These are phyloP conservation scores for Withania somnifera DNA, from an alignment of 305 asterid species.

Conservation along the genomic window DNA sequence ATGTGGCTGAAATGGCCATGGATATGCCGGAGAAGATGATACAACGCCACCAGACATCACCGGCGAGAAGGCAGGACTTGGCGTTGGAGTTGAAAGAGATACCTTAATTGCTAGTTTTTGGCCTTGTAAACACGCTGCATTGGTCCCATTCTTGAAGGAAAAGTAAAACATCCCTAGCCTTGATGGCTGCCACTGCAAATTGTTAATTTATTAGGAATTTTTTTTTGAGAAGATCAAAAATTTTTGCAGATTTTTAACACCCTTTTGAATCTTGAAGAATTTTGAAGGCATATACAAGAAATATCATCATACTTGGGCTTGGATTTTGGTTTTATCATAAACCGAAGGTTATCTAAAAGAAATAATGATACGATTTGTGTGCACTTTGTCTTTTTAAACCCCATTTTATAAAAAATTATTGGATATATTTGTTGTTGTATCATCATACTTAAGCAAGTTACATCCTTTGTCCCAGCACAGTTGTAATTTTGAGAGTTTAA, in stretches of 20 bases:
- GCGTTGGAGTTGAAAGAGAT: conserved; percentile 6
- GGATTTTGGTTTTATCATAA: too few species aligned
- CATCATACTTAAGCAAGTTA: too few species aligned
- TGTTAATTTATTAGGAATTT: neutral
- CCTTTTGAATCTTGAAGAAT: neutral
- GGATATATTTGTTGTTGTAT: too few species aligned
- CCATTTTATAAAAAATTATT: too few species aligned
- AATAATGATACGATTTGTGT: too few species aligned
- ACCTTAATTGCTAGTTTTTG: conserved; percentile 62
- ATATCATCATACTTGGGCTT: too few species aligned
- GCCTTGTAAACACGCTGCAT: conserved; percentile 42
- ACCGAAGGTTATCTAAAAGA: too few species aligned
- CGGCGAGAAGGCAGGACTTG: conserved; percentile 12
- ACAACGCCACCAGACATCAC: conserved; percentile 34
- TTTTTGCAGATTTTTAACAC: neutral
- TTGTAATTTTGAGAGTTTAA: too few species aligned
- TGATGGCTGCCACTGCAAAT: conserved; percentile 73
- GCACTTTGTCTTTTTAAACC: too few species aligned
- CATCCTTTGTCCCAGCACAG: too few species aligned
- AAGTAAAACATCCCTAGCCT: conserved; percentile 75
- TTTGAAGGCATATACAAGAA: neutral
- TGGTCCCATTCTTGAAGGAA: conserved; percentile 67
- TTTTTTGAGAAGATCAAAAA: neutral
- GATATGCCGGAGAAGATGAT: conserved; percentile 55
- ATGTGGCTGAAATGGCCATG: conserved; percentile 58